Evolutionary conservation across 805 yeast species (phyloP).

Genomic region (Saturnispora kantuleensis): DNA sequence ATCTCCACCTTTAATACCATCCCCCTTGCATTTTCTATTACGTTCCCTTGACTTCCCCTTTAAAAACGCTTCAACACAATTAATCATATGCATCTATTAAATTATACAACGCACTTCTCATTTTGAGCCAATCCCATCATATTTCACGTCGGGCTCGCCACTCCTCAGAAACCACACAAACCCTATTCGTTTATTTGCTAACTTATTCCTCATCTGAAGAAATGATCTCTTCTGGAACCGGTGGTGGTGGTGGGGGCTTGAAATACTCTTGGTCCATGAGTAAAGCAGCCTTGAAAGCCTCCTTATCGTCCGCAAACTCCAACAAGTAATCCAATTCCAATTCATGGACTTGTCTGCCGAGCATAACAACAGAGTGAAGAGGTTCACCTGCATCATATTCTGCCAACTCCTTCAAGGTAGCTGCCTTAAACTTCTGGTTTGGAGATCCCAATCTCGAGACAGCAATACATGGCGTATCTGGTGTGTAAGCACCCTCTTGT

Average conservation of each 20-base stretch:
- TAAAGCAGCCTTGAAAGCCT: slow-evolving; percentile 38
- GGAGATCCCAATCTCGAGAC: slow-evolving; percentile 88
- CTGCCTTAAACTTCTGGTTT: slow-evolving; percentile 73
- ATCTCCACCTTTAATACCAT: no score
- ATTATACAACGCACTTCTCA: no score
- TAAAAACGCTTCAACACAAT: no score
- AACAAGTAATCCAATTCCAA: slow-evolving; percentile 78
- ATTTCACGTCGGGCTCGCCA: no score
- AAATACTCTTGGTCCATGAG: slow-evolving; percentile 56
- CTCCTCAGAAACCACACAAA: background rate
- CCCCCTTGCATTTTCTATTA: no score
- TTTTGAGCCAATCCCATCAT: no score
- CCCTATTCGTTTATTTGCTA: no score
- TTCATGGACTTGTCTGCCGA: slow-evolving; percentile 92
- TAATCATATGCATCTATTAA: no score
- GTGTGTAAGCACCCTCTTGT: slow-evolving; percentile 69
- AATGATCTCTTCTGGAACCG: slow-evolving; percentile 10
- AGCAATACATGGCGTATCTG: slow-evolving; percentile 87
- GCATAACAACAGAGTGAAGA: slow-evolving; percentile 77
- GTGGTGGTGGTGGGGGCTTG: slow-evolving; percentile 28
- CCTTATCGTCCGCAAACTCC: slow-evolving; percentile 60
- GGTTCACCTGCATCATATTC: slow-evolving; percentile 91
- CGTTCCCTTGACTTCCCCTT: no score
- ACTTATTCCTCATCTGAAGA: slow-evolving; percentile 12
- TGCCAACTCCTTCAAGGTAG: slow-evolving; percentile 65